Conservation (phyloP, 192 early-diverging fungal genomes). For the Oehlia diaphana region DNA sequence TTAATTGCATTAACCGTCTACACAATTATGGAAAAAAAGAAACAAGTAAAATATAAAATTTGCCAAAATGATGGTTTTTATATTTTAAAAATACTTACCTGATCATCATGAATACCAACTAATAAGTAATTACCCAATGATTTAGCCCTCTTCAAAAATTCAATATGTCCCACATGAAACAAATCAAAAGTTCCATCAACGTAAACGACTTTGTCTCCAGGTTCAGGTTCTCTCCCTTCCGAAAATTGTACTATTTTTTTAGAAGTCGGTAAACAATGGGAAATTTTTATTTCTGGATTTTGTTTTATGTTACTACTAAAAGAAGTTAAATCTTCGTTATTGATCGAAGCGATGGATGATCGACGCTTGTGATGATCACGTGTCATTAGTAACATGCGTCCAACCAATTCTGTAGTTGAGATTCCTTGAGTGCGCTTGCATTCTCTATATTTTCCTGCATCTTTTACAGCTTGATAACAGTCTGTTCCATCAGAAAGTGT, state of each 20-base stretch:
- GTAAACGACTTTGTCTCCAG: constrained; percentile 83
- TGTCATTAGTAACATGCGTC: constrained; percentile 92
- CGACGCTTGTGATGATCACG: constrained; percentile 82
- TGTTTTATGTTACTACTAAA: constrained; percentile 52
- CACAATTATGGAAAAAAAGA: neutral
- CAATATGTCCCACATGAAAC: constrained; percentile 94
- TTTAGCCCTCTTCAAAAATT: constrained; percentile 87
- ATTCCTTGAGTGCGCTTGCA: constrained; percentile 96
- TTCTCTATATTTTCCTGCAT: constrained; percentile 91
- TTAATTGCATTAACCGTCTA: constrained; percentile 84
- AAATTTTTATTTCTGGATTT: constrained; percentile 60
- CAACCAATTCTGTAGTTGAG: constrained; percentile 96
- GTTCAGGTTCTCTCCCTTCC: constrained; percentile 72
- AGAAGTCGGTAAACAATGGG: constrained; percentile 87
- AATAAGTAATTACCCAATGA: constrained; percentile 86
- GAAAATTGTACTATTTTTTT: constrained; percentile 90
- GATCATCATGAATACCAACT: constrained; percentile 93
- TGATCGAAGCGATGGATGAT: constrained; percentile 50
- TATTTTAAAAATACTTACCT: constrained; percentile 33
- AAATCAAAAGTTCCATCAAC: constrained; percentile 96
- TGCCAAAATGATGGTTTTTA: neutral
- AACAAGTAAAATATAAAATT: no score
- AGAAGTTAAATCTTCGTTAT: constrained; percentile 59
- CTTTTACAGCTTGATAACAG: constrained; percentile 95
- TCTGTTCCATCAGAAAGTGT: constrained; percentile 95